Evolutionary conservation across 805 yeast species (phyloP).

Genomic region (Ogataea nitratoaversa): DNA sequence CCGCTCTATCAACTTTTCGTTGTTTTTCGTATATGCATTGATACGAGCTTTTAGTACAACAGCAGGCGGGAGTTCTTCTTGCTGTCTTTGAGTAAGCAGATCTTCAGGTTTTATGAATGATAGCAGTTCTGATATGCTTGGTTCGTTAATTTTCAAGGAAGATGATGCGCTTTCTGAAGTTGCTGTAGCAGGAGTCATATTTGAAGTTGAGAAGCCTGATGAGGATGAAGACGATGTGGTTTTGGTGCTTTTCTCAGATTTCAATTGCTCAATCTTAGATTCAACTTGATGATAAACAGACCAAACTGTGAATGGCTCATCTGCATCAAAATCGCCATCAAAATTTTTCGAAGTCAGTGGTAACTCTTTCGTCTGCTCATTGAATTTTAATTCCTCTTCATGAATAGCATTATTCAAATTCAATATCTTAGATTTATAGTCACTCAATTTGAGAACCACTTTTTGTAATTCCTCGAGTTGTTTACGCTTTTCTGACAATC

Average conservation of each 20-base stretch:
- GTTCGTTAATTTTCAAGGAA: background rate
- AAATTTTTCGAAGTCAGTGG: constrained; percentile 33
- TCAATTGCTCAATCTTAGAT: constrained; percentile 28
- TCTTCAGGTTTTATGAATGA: constrained; percentile 9
- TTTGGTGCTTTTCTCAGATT: constrained; percentile 4
- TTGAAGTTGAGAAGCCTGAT: background rate
- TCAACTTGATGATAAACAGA: constrained; percentile 55
- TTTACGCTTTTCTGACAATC: constrained; percentile 43
- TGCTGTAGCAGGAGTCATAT: background rate
- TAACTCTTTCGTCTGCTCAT: constrained; percentile 32
- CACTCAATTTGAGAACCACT: constrained; percentile 39
- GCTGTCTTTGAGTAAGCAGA: constrained; percentile 10
- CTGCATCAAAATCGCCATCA: constrained; percentile 72
- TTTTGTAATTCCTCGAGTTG: constrained; percentile 50
- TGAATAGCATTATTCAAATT: constrained; percentile 60
- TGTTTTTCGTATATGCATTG: constrained; percentile 73
- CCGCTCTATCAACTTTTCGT: constrained; percentile 48
- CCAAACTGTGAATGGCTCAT: constrained; percentile 80
- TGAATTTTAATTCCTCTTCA: constrained; percentile 58
- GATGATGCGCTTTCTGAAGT: background rate
- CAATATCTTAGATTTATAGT: constrained; percentile 49
- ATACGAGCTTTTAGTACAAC: constrained; percentile 69
- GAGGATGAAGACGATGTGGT: background rate
- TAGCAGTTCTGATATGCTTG: constrained; percentile 5
- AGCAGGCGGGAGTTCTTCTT: constrained; percentile 40